Evolutionary conservation across 2,329 filamentous ascomycete species (phyloP), one percentile per base, ranked within the genome.

Genomic region (Diaporthe helianthi): DNA sequence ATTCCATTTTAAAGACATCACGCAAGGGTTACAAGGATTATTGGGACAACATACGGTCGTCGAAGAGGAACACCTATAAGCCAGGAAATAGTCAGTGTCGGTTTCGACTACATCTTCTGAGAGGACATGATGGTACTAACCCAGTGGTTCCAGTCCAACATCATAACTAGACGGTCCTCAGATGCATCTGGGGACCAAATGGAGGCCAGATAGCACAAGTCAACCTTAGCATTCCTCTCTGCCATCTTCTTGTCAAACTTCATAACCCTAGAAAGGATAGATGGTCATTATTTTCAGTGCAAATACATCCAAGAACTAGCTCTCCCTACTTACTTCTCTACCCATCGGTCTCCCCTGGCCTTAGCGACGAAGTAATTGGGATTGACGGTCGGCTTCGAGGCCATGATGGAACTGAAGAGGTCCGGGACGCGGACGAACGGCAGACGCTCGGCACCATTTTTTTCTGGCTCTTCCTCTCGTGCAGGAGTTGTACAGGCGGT

Each of bases 91-190:
- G 24, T 51, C 15, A 51, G 24, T 13, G 13, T 51, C 29, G 24
- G 24, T 26, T 29, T 29, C 13, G 8, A 29, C 15, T 1, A 17
- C 24, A 26, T 29, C 29, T 51, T 51, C 7, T 9, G 47, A 51
- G 29, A 29, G 6, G 13, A 12, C 29, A 51, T 5, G 10, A 13
- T 29, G 9, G 24, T n/a, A 29, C 47, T 17, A 31, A 53, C 29
- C 51, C 51, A 53, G 29, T 53, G 51, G 19, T 53, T 53, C 51
- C 51, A 53, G 51, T 53, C 51, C 29, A 53, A 33, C 29, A 53
- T 53, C 51, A 33, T 53, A 15, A 19, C 26, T 17, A 53, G 51
- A 29, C 47, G 47, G 4, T 51, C 47, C 47, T 51, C 47, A 6
- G 47, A 51, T 33, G 51, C 51, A 1, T 31, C 51, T n/a, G 51